Percentiles rank a stretch among this genome's conserved stretches.
Evolutionary conservation across 306 rosid genomes (phyloP).

Genomic region (Arachis hypogaea): DNA sequence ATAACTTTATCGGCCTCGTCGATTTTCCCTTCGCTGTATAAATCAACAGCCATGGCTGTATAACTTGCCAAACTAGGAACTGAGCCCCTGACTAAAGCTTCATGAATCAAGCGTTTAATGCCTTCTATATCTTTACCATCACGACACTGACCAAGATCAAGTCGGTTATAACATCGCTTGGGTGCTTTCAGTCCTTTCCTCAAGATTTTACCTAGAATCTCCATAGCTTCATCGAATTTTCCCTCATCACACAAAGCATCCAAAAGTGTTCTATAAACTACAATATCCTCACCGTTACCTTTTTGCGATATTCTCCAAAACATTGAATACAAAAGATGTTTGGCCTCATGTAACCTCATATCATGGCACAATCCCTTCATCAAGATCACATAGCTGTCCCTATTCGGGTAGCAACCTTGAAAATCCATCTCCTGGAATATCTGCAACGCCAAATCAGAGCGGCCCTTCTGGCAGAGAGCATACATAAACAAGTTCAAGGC

Average conservation of each 20-base stretch:
- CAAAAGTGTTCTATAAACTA: conserved; percentile 53
- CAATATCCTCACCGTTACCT: conserved; percentile 61
- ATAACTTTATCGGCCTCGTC: conserved; percentile 50
- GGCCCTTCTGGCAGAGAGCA: conserved; percentile 45
- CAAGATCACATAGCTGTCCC: conserved; percentile 51
- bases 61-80: conserved; percentile 54
- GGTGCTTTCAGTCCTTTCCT: conserved; percentile 68
- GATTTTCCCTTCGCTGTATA: conserved; percentile 51
- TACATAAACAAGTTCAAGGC: conserved; percentile 59
- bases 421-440: conserved; percentile 59
- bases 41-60: conserved; percentile 56
- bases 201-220: conserved; percentile 54
- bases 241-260: conserved; percentile 59
- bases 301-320: conserved; percentile 65
- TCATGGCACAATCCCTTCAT: conserved; percentile 63
- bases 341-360: conserved; percentile 57
- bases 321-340: conserved; percentile 62
- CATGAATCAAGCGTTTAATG: conserved; percentile 42
- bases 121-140: conserved; percentile 40
- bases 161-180: conserved; percentile 40
- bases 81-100: conserved; percentile 55
- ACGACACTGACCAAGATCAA: conserved; percentile 36
- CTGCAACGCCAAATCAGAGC: conserved; percentile 56
- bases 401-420: conserved; percentile 56
- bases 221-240: conserved; percentile 50